Percentiles rank a stretch among this genome's conserved stretches.
Evolutionary conservation across 352 stramenopile genomes (phyloP).

Genomic region (Halophytophthora batemanensis): DNA sequence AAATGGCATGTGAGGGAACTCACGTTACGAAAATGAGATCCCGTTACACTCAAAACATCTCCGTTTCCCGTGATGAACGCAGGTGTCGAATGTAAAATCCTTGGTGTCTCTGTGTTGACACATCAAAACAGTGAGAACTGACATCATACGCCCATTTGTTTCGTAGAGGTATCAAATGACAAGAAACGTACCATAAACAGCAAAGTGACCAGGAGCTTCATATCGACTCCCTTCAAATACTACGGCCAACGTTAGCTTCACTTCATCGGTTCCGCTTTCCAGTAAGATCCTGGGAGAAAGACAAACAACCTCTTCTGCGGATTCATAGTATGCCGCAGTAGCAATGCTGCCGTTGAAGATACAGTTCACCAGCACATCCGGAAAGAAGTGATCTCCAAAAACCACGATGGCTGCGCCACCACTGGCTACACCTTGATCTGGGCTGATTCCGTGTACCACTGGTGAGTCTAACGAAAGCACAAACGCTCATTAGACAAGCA

Average conservation of each 20-base stretch:
- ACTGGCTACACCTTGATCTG: conserved; percentile 20
- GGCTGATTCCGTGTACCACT: conserved; percentile 22
- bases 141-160: background rate
- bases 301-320: conserved; percentile 23
- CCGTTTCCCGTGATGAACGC: conserved; percentile 24
- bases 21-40: conserved; percentile 28
- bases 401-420: conserved; percentile 27
- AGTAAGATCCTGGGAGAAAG: conserved; percentile 21
- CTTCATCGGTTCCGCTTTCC: background rate
- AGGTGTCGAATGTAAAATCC: conserved; percentile 17
- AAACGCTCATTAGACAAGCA: background rate
- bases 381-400: conserved; percentile 32
- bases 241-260: conserved; percentile 22
- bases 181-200: conserved; percentile 20
- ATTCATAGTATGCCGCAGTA: conserved; percentile 22
- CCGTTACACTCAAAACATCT: conserved; percentile 25
- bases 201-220: conserved; percentile 17
- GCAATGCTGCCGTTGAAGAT: conserved; percentile 39
- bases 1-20: conserved; percentile 32
- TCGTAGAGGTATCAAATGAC: background rate
- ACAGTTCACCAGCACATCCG: conserved; percentile 22
- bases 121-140: background rate
- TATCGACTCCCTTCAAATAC: conserved; percentile 25
- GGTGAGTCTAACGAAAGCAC: conserved; percentile 31
- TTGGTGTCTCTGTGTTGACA: conserved; percentile 28